Evolutionary conservation across 371 early-diverging fungal species (phyloP).

Genomic region (Nosema muscidifuracis): DNA sequence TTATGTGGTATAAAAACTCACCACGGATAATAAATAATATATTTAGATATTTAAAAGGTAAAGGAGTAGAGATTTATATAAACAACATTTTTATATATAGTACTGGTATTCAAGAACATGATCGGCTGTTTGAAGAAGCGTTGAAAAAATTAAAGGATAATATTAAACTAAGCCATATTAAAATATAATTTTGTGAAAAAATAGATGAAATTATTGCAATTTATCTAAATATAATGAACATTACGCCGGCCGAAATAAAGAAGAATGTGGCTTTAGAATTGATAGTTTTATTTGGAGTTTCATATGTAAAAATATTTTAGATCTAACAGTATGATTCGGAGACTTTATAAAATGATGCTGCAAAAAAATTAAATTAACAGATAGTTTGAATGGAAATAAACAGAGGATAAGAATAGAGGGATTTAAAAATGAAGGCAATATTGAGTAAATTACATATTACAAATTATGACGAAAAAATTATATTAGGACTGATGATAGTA

Average conservation of each 20-base stretch:
- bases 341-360: slow-evolving; percentile 14
- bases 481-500: slow-evolving; percentile 47
- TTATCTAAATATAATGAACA: slow-evolving; percentile 1
- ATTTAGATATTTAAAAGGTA: slow-evolving; percentile 21
- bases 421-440: not conserved
- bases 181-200: slow-evolving; percentile 14
- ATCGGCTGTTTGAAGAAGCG: not conserved
- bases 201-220: slow-evolving; percentile 38
- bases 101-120: slow-evolving; percentile 6
- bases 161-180: slow-evolving; percentile 11
- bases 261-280: slow-evolving; percentile 19
- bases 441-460: slow-evolving; percentile 13
- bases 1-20: slow-evolving; percentile 42
- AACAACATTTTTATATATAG: slow-evolving; percentile 14
- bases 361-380: not conserved
- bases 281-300: not conserved
- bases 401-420: slow-evolving; percentile 11
- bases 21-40: slow-evolving; percentile 43
- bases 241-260: slow-evolving; percentile 10
- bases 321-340: not conserved
- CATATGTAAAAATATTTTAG: slow-evolving; percentile 2
- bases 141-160: not conserved
- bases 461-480: slow-evolving; percentile 29
- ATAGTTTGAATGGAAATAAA: slow-evolving; percentile 12
- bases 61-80: slow-evolving; percentile 11